Conservation (phyloP, 768 basidiomycete genomes). For the Lyophyllum atratum region DNA sequence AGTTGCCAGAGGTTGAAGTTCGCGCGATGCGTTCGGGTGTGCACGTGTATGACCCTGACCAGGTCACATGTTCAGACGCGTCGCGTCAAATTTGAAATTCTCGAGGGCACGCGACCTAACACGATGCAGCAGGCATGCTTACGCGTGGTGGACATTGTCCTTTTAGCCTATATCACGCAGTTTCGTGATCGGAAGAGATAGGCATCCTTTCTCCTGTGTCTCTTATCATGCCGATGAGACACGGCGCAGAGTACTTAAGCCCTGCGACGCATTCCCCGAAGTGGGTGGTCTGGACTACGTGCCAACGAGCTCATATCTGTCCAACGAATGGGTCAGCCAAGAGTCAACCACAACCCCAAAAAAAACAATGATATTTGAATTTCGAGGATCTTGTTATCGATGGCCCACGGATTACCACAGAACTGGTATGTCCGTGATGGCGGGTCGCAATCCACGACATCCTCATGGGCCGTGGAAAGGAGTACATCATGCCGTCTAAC, state of each 20-base stretch:
- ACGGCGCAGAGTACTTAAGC: not conserved
- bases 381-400: slow-evolving; percentile 12
- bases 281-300: too few species aligned
- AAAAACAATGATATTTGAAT: too few species aligned
- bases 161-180: not conserved
- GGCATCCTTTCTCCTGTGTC: not conserved
- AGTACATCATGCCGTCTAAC: not conserved
- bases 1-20: too few species aligned
- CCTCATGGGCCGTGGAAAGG: slow-evolving; percentile 15
- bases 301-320: not conserved
- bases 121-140: not conserved
- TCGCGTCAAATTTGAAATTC: not conserved
- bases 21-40: too few species aligned
- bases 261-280: too few species aligned
- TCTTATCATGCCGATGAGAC: not conserved
- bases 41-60: not conserved
- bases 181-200: not conserved
- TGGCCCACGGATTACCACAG: slow-evolving; percentile 4
- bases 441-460: not conserved
- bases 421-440: slow-evolving; percentile 15
- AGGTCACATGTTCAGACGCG: not conserved
- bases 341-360: too few species aligned
- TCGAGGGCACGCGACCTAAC: not conserved
- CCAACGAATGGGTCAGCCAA: too few species aligned
- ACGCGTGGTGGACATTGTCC: not conserved